Conservation (phyloP, 2,329 filamentous ascomycete genomes). For the Paecilomyces fulvus region DNA sequence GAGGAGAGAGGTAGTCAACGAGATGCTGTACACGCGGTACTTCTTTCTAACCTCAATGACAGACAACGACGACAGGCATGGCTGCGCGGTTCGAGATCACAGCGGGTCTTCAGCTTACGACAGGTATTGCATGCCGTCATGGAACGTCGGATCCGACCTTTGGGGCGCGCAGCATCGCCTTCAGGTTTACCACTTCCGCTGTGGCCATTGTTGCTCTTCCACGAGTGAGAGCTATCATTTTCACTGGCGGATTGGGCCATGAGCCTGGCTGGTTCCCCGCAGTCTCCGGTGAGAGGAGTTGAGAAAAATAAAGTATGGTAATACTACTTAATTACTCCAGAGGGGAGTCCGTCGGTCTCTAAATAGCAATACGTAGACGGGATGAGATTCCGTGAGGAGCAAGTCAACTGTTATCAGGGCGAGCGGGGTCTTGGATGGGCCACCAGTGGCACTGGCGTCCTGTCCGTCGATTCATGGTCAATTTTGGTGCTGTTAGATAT, state of each 20-base stretch:
- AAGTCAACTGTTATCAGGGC: background rate
- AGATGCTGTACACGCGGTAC: background rate
- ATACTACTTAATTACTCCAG: background rate
- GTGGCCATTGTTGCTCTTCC: background rate
- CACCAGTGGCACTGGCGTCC: background rate
- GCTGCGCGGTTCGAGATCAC: slow-evolving; percentile 25
- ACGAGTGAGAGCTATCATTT: background rate
- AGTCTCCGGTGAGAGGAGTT: background rate
- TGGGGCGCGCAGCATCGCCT: slow-evolving; percentile 14
- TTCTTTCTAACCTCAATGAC: slow-evolving; percentile 20
- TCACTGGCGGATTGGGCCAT: background rate
- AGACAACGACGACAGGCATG: slow-evolving; percentile 29
- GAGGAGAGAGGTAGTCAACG: background rate
- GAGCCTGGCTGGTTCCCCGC: background rate
- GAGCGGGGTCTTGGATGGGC: background rate
- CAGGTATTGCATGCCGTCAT: slow-evolving; percentile 31
- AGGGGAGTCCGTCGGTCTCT: background rate
- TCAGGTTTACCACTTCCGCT: background rate
- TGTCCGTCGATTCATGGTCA: background rate
- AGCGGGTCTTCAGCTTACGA: slow-evolving; percentile 30
- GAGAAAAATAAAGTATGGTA: background rate
- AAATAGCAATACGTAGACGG: background rate
- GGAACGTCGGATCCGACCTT: slow-evolving; percentile 26
- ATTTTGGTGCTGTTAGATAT: background rate
- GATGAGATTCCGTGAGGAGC: background rate